phyloP scores from a whole-genome alignment of 495 filamentous ascomycete genomes.

The Hypoxylon trugodes region DNA sequence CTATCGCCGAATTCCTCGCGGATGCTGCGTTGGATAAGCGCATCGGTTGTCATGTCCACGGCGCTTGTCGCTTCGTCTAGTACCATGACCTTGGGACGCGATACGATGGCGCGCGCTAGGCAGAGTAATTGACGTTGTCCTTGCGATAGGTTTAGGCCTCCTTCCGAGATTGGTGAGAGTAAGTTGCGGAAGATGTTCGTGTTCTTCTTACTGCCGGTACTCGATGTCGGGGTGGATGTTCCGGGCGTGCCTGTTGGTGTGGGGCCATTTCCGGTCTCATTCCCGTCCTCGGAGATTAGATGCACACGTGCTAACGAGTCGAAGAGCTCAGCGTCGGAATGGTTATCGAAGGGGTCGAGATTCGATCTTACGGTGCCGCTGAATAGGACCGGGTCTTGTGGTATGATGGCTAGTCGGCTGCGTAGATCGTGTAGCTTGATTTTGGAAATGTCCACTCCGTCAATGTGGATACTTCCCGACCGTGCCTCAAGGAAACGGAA shows the following conservation, averaged over 20 bases:
- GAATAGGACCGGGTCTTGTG: constrained; percentile 87
- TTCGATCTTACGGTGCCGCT: constrained; percentile 85
- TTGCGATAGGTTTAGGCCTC: constrained; percentile 83
- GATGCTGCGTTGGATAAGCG: constrained; percentile 82
- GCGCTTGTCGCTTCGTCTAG: constrained; percentile 91
- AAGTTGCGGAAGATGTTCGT: constrained; percentile 70
- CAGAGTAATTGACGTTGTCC: constrained; percentile 90
- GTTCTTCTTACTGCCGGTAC: constrained; percentile 51
- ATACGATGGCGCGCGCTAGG: constrained; percentile 85
- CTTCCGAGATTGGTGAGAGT: constrained; percentile 71
- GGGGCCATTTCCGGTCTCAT: constrained; percentile 38
- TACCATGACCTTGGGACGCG: constrained; percentile 82
- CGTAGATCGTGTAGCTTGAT: constrained; percentile 78
- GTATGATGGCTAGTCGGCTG: constrained; percentile 81
- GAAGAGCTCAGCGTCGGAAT: constrained; percentile 73
- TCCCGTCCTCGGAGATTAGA: constrained; percentile 59
- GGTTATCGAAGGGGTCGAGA: constrained; percentile 80
- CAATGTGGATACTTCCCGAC: constrained; percentile 74
- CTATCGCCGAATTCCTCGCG: constrained; percentile 78
- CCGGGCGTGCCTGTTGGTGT: constrained; percentile 9
- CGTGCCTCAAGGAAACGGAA: constrained; percentile 85
- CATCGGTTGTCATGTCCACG: constrained; percentile 87
- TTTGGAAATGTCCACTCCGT: constrained; percentile 78
- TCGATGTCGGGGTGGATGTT: constrained; percentile 38
- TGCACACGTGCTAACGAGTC: constrained; percentile 82